Percentiles rank a stretch among this genome's conserved stretches.
Evolutionary conservation across 2,329 filamentous ascomycete species (phyloP).

Genomic region (Pseudocercospora eumusae): DNA sequence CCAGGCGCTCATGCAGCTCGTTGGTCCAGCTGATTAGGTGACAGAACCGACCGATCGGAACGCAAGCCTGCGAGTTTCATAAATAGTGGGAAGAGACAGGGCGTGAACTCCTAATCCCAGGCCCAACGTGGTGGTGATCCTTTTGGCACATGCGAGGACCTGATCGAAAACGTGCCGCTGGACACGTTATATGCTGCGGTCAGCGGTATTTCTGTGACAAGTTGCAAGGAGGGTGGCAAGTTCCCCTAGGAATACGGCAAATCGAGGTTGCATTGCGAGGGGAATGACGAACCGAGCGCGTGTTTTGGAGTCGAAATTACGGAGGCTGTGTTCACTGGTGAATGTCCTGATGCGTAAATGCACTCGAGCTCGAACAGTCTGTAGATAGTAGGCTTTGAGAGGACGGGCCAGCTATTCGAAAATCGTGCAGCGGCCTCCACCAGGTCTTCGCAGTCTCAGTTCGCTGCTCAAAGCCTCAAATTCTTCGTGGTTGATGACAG

Average conservation of each 20-base stretch:
- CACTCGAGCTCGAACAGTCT: background rate
- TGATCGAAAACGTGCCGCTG: constrained; percentile 6
- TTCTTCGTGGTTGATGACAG: background rate
- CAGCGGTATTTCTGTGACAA: constrained; percentile 12
- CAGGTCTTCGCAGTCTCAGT: background rate
- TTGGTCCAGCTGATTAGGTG: constrained; percentile 5
- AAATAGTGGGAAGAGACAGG: constrained; percentile 7
- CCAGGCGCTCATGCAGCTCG: background rate
- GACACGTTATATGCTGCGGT: constrained; percentile 8
- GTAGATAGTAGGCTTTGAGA: background rate
- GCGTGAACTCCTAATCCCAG: constrained; percentile 13
- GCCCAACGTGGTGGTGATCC: constrained; percentile 18
- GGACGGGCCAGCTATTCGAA: background rate
- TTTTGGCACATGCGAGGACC: constrained; percentile 7
- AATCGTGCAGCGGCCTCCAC: background rate
- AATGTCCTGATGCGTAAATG: constrained; percentile 5
- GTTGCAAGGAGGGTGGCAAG: background rate
- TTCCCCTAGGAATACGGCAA: background rate
- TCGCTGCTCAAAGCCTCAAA: background rate
- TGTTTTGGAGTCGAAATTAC: background rate
- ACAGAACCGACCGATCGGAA: constrained; percentile 12
- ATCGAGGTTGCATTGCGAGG: constrained; percentile 5
- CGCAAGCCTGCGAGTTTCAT: constrained; percentile 4
- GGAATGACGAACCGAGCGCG: constrained; percentile 7
- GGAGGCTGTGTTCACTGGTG: background rate